Conservation (phyloP, 192 early-diverging fungal genomes). For the Phlyctochytrium planicorne region DNA sequence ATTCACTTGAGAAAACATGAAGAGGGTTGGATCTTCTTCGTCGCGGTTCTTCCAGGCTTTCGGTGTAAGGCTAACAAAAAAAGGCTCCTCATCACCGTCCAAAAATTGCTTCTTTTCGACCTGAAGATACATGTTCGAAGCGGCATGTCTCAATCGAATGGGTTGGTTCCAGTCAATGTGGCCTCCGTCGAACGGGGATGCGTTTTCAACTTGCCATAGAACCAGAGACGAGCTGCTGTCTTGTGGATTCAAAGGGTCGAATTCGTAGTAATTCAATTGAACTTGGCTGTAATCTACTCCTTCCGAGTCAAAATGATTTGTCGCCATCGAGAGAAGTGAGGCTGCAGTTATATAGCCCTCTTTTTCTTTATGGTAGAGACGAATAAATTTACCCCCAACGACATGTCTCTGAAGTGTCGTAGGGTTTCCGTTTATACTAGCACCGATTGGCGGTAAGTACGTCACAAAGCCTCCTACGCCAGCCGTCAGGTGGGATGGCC, state of each 20-base stretch:
- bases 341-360: slow-evolving; percentile 24
- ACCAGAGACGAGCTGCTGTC: slow-evolving; percentile 29
- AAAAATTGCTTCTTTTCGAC: slow-evolving; percentile 19
- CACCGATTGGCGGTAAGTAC: too few relatives aligned
- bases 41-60: slow-evolving; percentile 12
- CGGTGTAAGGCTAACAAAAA: slow-evolving; percentile 9
- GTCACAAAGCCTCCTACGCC: too few relatives aligned
- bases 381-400: slow-evolving; percentile 28
- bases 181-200: slow-evolving; percentile 1
- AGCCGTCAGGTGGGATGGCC: too few relatives aligned
- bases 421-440: neutral
- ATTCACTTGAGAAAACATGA: slow-evolving; percentile 30
- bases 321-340: slow-evolving; percentile 10
- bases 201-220: slow-evolving; percentile 41
- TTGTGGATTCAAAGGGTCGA: slow-evolving; percentile 35
- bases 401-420: slow-evolving; percentile 6
- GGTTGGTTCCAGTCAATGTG: slow-evolving; percentile 27
- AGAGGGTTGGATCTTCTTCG: slow-evolving; percentile 28
- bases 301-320: slow-evolving; percentile 10
- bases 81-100: slow-evolving; percentile 1
- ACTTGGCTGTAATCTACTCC: slow-evolving; percentile 22
- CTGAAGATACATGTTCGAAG: slow-evolving; percentile 26
- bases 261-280: slow-evolving; percentile 22
- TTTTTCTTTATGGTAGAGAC: slow-evolving; percentile 36
- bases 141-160: slow-evolving; percentile 28